Evolutionary conservation across 1,284 basidiomycete species (phyloP), one percentile per base, ranked within the genome.

Genomic region (Irpex lacteus): DNA sequence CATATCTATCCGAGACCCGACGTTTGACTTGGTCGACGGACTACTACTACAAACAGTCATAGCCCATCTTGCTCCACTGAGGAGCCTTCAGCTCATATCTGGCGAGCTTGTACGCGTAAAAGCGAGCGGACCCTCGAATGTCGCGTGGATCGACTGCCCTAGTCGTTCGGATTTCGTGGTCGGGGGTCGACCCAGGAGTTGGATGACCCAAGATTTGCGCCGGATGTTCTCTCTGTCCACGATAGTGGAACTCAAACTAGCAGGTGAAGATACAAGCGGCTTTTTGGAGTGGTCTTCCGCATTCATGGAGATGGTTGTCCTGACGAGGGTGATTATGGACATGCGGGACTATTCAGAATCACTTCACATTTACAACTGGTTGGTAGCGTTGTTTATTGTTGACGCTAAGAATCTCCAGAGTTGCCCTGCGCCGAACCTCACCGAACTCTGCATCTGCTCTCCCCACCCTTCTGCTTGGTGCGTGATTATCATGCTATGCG

Each of bases 201-300:
- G 32, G 32, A 34, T 34, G 32, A 34, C 32, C 32, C 32, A 34
- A 34, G 32, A 34, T 6, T 34, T 34, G 32, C 32, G 32, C 32
- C 32, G 32, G 32, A 8, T 63, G 40, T 55, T 63, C 57, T 44
- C 55, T 13, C 38, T 63, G 53, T 47, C 50, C 47, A 34, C 47
- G 40, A n/a, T 63, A 6, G 40, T 38, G 21, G 40, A 44, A 21
- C 44, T 63, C 21, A 34, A 44, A 57, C 57, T 63, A 26, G 56
- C 61, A 13, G 61, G 61, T 37, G 40, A 59, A 26, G 61, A 63
- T 38, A 34, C 59, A 34, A 55, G 53, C 61, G 56, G 15, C n/a
- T 19, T 13, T 36, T 34, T 18, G 21, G 58, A 59, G 47, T 63
- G 61, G 61, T 57, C 47, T 26, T 47, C 18, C 7, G 38, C 26